A percentile compares a stretch with the other conserved stretches of the same genome.
These are phyloP conservation scores for Marasmius fiardii DNA, from an alignment of 1,284 basidiomycete genomes.

Conservation along the genomic window DNA sequence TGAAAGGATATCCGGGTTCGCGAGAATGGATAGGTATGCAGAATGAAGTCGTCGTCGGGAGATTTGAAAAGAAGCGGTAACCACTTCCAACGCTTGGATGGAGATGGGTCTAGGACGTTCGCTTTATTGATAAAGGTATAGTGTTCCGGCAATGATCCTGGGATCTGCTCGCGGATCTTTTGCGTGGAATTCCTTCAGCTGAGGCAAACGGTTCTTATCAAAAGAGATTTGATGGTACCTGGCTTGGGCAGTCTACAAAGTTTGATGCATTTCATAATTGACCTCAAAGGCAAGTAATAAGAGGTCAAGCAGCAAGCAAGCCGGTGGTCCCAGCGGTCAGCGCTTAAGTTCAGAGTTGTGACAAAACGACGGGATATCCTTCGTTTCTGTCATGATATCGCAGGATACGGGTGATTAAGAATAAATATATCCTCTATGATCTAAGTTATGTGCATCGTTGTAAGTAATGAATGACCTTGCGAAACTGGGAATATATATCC, in stretches of 20 bases:
- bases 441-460: too few species aligned
- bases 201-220: not conserved
- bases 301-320: too few species aligned
- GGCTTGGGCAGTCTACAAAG: slow-evolving; percentile 10
- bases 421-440: too few species aligned
- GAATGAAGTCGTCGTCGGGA: not conserved
- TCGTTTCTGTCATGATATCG: too few species aligned
- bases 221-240: slow-evolving; percentile 3
- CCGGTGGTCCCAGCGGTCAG: too few species aligned
- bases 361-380: too few species aligned
- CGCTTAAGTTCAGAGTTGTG: too few species aligned
- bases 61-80: not conserved
- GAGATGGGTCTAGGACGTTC: slow-evolving; percentile 6
- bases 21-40: slow-evolving; percentile 8
- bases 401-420: too few species aligned
- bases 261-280: slow-evolving; percentile 13
- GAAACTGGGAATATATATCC: too few species aligned
- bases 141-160: slow-evolving; percentile 2
- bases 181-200: not conserved
- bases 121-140: not conserved
- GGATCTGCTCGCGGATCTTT: slow-evolving; percentile 10
- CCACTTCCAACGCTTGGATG: slow-evolving; percentile 8
- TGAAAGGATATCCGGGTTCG: not conserved
- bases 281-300: not conserved
- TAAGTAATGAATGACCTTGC: too few species aligned